These are phyloP conservation scores for Trypanosoma scelopori DNA, from an alignment of 208 protist genomes.

Conservation along the genomic window DNA sequence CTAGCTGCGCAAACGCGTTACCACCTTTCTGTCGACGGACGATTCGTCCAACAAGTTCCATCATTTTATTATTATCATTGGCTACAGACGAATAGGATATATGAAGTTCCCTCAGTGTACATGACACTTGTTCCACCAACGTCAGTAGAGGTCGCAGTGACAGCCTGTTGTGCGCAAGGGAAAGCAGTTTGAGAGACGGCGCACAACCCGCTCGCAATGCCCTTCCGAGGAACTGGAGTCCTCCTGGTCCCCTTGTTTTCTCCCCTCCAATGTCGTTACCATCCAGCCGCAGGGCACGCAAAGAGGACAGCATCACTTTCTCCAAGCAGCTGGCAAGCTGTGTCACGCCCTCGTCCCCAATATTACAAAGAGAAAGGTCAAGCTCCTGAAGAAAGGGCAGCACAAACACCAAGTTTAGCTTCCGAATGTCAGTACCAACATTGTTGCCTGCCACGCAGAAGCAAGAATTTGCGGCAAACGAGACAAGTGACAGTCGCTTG, in stretches of 20 bases:
- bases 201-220: slow-evolving; percentile 47
- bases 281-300: slow-evolving; percentile 49
- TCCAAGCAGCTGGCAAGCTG: slow-evolving; percentile 48
- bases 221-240: slow-evolving; percentile 59
- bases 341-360: slow-evolving; percentile 41
- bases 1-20: slow-evolving; percentile 24
- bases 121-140: slow-evolving; percentile 59
- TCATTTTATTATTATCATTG: slow-evolving; percentile 36
- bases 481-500: slow-evolving; percentile 13
- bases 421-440: slow-evolving; percentile 33
- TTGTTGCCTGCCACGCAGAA: slow-evolving; percentile 20
- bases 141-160: slow-evolving; percentile 48
- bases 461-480: slow-evolving; percentile 8
- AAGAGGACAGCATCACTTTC: slow-evolving; percentile 33
- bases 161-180: slow-evolving; percentile 54
- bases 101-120: slow-evolving; percentile 37
- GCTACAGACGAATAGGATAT: slow-evolving; percentile 52
- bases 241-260: slow-evolving; percentile 20
- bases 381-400: slow-evolving; percentile 31
- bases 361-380: slow-evolving; percentile 39
- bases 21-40: slow-evolving; percentile 47
- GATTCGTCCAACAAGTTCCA: slow-evolving; percentile 42
- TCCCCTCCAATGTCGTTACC: slow-evolving; percentile 36
- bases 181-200: slow-evolving; percentile 52
- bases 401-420: slow-evolving; percentile 20